phyloP scores from a whole-genome alignment of 2,329 filamentous ascomycete species.

The Colletotrichum lupini region DNA sequence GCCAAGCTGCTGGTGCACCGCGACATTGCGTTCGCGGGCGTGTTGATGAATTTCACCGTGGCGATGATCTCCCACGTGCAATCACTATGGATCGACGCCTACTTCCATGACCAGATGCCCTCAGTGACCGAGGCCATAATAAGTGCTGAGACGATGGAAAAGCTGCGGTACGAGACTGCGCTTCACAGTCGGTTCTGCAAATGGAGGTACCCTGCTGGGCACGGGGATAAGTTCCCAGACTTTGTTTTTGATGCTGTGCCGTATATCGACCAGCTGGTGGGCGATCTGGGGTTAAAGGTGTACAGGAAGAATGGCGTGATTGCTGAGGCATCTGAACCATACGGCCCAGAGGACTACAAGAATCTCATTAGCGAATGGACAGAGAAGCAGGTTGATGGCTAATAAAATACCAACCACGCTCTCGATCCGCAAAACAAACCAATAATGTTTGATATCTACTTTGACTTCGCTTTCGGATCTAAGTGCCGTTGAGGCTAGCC shows the following conservation, averaged over 20 bases:
- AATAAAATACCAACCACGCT: neutral
- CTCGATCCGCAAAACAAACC: neutral
- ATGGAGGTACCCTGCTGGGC: conserved; percentile 75
- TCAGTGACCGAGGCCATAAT: conserved; percentile 37
- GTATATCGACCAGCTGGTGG: conserved; percentile 76
- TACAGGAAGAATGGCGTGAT: conserved; percentile 65
- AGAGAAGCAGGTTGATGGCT: neutral
- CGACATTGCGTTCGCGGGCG: conserved; percentile 47
- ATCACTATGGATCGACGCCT: conserved; percentile 56
- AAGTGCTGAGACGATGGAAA: conserved; percentile 47
- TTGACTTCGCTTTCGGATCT: neutral
- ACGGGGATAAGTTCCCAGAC: conserved; percentile 71
- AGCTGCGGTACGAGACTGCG: conserved; percentile 64
- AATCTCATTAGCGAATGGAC: conserved; percentile 65
- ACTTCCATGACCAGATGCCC: conserved; percentile 55
- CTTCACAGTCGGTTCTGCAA: conserved; percentile 76
- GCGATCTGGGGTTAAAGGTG: conserved; percentile 71
- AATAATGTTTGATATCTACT: neutral
- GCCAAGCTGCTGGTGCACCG: conserved; percentile 30
- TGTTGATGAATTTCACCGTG: conserved; percentile 44
- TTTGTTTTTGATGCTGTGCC: conserved; percentile 82
- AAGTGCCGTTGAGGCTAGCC: neutral
- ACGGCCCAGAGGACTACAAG: conserved; percentile 69
- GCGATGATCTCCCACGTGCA: conserved; percentile 47
- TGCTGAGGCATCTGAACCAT: conserved; percentile 65